Conservation (phyloP, 2,329 filamentous ascomycete species). For the Colletotrichum cereale region DNA sequence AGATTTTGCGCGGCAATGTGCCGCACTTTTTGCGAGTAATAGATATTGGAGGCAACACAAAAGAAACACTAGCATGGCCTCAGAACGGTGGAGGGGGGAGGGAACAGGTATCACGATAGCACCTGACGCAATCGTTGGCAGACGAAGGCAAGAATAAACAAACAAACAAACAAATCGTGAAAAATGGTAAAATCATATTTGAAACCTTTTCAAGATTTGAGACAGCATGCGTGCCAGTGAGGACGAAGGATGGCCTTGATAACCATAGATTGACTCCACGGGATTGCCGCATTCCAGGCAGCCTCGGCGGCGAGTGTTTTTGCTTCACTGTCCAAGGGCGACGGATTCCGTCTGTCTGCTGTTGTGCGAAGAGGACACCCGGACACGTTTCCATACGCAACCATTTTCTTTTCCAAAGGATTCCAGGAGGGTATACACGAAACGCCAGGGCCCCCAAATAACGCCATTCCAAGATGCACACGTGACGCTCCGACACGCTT, state of each 20-base stretch:
- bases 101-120: background rate
- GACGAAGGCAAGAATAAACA: background rate
- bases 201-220: constrained; percentile 1
- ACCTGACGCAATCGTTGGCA: constrained; percentile 12
- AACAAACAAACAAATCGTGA: background rate
- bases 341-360: background rate
- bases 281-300: constrained; percentile 7
- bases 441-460: background rate
- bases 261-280: background rate
- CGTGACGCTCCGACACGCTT: background rate
- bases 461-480: constrained; percentile 14
- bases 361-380: background rate
- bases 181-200: constrained; percentile 14
- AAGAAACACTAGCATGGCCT: background rate
- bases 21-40: constrained; percentile 1
- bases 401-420: background rate
- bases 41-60: constrained; percentile 23
- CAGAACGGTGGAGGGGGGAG: constrained; percentile 1
- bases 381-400: background rate
- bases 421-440: background rate
- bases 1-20: constrained; percentile 32
- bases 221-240: background rate
- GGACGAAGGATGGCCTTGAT: background rate
- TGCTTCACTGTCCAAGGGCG: background rate
- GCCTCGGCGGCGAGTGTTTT: background rate